Percentiles rank a stretch among this genome's conserved stretches.
These are phyloP conservation scores for Hypoxylon perforatum DNA, from an alignment of 495 filamentous ascomycete species.

Conservation along the genomic window DNA sequence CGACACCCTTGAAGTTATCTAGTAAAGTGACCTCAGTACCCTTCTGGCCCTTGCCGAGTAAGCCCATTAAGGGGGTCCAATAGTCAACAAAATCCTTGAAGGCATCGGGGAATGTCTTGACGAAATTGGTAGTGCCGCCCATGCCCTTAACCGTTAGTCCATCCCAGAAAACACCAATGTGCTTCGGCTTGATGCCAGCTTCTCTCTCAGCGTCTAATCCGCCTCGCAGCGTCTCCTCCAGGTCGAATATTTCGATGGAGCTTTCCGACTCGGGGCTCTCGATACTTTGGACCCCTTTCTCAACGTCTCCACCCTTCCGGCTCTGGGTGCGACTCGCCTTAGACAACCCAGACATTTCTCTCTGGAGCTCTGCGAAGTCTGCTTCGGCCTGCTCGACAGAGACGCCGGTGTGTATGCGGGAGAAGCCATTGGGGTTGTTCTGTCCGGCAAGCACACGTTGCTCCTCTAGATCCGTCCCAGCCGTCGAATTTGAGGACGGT, in stretches of 20 bases:
- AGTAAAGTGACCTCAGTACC: conserved; percentile 74
- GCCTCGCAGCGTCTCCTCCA: conserved; percentile 76
- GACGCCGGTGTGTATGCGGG: conserved; percentile 61
- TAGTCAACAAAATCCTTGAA: conserved; percentile 81
- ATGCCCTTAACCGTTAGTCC: conserved; percentile 80
- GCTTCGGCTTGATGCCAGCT: conserved; percentile 82
- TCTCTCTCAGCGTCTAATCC: conserved; percentile 74
- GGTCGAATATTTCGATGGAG: conserved; percentile 69
- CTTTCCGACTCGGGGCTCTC: conserved; percentile 63
- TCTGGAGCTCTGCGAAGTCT: conserved; percentile 79
- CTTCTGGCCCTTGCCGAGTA: conserved; percentile 70
- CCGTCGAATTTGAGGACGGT: conserved; percentile 53
- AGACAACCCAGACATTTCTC: conserved; percentile 75
- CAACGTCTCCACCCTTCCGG: conserved; percentile 48
- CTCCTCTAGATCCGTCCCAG: conserved; percentile 54
- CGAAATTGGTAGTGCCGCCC: conserved; percentile 78
- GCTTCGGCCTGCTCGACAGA: conserved; percentile 79
- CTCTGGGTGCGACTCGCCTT: conserved; percentile 59
- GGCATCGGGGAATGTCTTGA: conserved; percentile 85
- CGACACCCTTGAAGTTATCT: conserved; percentile 62
- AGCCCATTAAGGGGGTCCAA: conserved; percentile 65
- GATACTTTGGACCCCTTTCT: conserved; percentile 49
- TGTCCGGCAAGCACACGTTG: conserved; percentile 57
- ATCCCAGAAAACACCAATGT: conserved; percentile 84
- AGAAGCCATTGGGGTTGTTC: conserved; percentile 64